These are phyloP conservation scores for Acidiella bohemica DNA, from an alignment of 495 filamentous ascomycete species.

Conservation along the genomic window DNA sequence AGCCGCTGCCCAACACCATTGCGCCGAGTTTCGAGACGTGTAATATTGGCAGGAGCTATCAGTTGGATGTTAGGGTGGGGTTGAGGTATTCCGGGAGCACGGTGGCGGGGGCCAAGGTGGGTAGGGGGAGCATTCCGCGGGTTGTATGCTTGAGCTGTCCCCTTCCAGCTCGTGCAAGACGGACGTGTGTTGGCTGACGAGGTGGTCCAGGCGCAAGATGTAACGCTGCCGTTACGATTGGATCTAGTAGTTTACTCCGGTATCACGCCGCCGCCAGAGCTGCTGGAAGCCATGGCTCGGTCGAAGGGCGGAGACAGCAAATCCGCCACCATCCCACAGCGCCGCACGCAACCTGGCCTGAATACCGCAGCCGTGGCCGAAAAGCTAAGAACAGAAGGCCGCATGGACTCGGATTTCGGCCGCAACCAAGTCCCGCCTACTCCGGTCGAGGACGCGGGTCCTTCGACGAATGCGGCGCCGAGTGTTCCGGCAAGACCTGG, in stretches of 20 bases:
- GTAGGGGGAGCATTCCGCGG: slow-evolving; percentile 4
- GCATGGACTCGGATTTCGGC: slow-evolving; percentile 15
- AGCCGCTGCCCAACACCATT: slow-evolving; percentile 65
- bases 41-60: slow-evolving; percentile 70
- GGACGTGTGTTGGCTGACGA: slow-evolving; percentile 20
- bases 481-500: slow-evolving; percentile 3
- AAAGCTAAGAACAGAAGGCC: slow-evolving; percentile 9
- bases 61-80: slow-evolving; percentile 68
- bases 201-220: slow-evolving; percentile 43
- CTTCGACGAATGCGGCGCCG: background rate
- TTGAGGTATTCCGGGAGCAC: slow-evolving; percentile 39
- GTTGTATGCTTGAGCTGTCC: slow-evolving; percentile 8
- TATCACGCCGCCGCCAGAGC: slow-evolving; percentile 63
- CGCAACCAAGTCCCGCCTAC: slow-evolving; percentile 5
- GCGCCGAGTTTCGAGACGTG: slow-evolving; percentile 79
- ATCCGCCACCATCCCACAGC: slow-evolving; percentile 8
- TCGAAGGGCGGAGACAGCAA: slow-evolving; percentile 10
- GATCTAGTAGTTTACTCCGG: slow-evolving; percentile 78
- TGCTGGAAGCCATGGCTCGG: slow-evolving; percentile 53
- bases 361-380: slow-evolving; percentile 6
- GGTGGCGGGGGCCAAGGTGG: slow-evolving; percentile 8
- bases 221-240: slow-evolving; percentile 63
- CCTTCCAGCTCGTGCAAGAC: no score
- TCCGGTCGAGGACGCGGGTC: slow-evolving; percentile 1
- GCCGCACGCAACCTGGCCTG: no score